Percentiles rank a stretch among this genome's conserved stretches.
These are phyloP conservation scores for Peronospora farinosa DNA, from an alignment of 352 stramenopile species.

Conservation along the genomic window DNA sequence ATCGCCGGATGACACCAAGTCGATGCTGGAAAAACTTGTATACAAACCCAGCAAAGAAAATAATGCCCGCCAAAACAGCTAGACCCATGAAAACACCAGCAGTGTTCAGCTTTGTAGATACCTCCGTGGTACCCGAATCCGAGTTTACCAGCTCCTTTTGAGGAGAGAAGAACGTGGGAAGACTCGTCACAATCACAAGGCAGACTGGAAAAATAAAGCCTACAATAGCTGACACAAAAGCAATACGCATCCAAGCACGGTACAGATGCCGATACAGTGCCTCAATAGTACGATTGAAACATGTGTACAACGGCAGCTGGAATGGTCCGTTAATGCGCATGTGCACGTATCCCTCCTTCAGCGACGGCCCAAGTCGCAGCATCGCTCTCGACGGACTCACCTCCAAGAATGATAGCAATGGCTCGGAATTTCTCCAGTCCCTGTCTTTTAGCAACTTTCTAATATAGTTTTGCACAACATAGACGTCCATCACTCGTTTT, in stretches of 20 bases:
- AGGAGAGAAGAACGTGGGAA: slow-evolving; percentile 59
- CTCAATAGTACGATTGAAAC: slow-evolving; percentile 80
- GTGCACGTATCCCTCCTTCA: slow-evolving; percentile 86
- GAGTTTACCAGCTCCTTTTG: slow-evolving; percentile 52
- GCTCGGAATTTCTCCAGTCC: slow-evolving; percentile 68
- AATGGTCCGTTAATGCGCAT: slow-evolving; percentile 86
- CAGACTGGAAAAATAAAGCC: slow-evolving; percentile 76
- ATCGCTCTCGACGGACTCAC: slow-evolving; percentile 72
- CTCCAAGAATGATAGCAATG: slow-evolving; percentile 72
- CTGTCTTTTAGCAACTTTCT: slow-evolving; percentile 48
- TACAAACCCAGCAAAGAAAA: slow-evolving; percentile 71
- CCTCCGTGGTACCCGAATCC: slow-evolving; percentile 28
- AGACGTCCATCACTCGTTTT: slow-evolving; percentile 56
- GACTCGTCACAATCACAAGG: slow-evolving; percentile 63
- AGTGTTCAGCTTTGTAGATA: slow-evolving; percentile 46
- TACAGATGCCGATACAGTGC: slow-evolving; percentile 79
- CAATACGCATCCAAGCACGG: slow-evolving; percentile 80
- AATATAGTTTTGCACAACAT: slow-evolving; percentile 74
- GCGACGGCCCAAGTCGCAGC: slow-evolving; percentile 62
- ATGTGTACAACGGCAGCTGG: slow-evolving; percentile 79
- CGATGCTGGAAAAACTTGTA: slow-evolving; percentile 87
- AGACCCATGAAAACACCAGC: slow-evolving; percentile 54
- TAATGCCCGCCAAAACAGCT: slow-evolving; percentile 39
- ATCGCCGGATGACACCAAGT: slow-evolving; percentile 77
- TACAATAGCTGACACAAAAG: slow-evolving; percentile 74